Base-by-base conservation (phyloP, 176 grass and related monocot species). In the Luzula sylvatica region DNA sequence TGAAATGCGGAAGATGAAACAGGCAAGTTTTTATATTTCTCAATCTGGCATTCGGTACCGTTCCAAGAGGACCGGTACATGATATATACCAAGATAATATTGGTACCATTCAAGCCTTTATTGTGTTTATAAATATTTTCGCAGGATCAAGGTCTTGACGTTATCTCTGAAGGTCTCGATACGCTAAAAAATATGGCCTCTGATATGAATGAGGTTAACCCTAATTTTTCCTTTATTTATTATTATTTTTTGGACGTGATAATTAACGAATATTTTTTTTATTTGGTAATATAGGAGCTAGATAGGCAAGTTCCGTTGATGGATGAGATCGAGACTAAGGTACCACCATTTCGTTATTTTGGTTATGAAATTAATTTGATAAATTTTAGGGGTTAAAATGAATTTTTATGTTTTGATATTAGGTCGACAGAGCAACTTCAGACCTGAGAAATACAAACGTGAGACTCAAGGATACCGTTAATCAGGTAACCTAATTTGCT, bases 281-380 rank as follows among this genome's bases (percentile, higher is more conserved):
- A 15, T 74, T 38, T 55, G 41, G 50, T 70, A 21, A 52, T 35
- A 32, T 61, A 92, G 93, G 93, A 98, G 86, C 9, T 98, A 75
- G 93, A 98, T 73, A 90, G 86, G 48, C 86, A 98, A 92, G 86
- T 92, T 23, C 93, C 93, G 17, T 67, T 98, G 65, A 87, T 98
- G 74, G 93, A 98, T 66, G 93, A 98, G 75, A 87, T 98, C 68
- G 93, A 98, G 27, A 71, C 80, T 2, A 98, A 98, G 93, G 93
- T 98, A 19, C 9, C 39, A 39, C 38, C 32, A 9, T 66, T 15
- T 0, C 53, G 15, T 18, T 18, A 47, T 26, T 2, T 45, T 28
- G 7, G 65, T 55, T 3, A 14, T 50, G 3, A 18, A 38, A 29
- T n/a, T 22, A 13, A 35, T 16, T 15, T 20, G 8, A 55, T 38